Base-by-base conservation (phyloP, 192 early-diverging fungal species). In the Rhizophagus clarus region DNA sequence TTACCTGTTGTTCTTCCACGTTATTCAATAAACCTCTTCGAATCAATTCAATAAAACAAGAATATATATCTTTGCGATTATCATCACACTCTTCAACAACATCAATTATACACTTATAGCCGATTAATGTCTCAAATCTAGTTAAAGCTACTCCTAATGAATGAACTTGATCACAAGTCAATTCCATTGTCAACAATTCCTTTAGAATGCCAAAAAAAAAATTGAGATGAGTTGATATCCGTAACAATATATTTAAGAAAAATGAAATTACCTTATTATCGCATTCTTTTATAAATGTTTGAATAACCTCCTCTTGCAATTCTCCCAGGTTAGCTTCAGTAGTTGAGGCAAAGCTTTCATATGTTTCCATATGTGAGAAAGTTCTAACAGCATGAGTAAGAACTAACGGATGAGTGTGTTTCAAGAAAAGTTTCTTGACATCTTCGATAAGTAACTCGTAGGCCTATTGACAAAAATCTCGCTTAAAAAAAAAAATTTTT, bases 371-470 rank as follows among this genome's bases (percentile, higher is more conserved):
- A 17, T 83, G 77, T 10, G 81, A 79, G 6, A 90, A 68, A 28
- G 85, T 82, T 45, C 63, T 32, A n/a, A 83, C 84, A 32, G 88
- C 88, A 34, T 84, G 79, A 28, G 56, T 49, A 12, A 88, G 80
- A 4, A 90, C 82, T 7, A 82, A 75, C 12, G 83, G 68, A 14
- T 82, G 63, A 1, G 80, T 88, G 15, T 86, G 81, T 40, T 84
- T 83, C 47, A 84, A 77, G 72, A 84, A 90, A 22, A 87, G 76
- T 61, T 85, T 84, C 70, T 83, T 80, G 12, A 88, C 77, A 40
- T 85, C 82, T 20, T 88, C 84, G 8, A 90, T 76, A 32, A 90
- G 61, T 26, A 82, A 82, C 51, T 88, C 85, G 51, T 83, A 90
- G 31, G 86, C 83, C 82, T 89, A 78, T 47, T 56, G 2, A 7